Conservation (phyloP, 2,329 filamentous ascomycete genomes). For the Ustulina deusta region DNA sequence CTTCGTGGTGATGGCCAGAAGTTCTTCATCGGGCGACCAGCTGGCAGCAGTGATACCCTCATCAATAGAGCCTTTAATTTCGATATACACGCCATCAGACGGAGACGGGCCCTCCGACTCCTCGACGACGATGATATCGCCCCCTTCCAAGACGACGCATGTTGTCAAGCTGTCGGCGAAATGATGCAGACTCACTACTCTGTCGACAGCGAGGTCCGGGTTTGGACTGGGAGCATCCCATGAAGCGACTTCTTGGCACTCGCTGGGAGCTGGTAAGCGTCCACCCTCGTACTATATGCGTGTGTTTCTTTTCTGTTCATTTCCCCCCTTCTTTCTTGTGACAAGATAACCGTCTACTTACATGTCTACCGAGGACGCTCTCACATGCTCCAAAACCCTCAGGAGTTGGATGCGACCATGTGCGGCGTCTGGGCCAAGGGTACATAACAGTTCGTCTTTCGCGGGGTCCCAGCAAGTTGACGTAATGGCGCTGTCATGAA, state of each 20-base stretch:
- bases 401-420: slow-evolving; percentile 79
- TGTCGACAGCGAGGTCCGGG: slow-evolving; percentile 80
- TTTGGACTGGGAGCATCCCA: slow-evolving; percentile 90
- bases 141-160: slow-evolving; percentile 87
- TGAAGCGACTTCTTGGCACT: slow-evolving; percentile 72
- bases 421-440: slow-evolving; percentile 81
- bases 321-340: neutral
- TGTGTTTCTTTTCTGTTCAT: neutral
- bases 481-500: slow-evolving; percentile 67
- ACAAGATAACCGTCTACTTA: slow-evolving; percentile 49
- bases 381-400: slow-evolving; percentile 61
- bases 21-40: slow-evolving; percentile 96
- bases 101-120: slow-evolving; percentile 66
- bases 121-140: slow-evolving; percentile 88
- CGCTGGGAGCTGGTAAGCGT: slow-evolving; percentile 44
- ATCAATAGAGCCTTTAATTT: slow-evolving; percentile 95
- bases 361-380: slow-evolving; percentile 53
- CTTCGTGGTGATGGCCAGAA: slow-evolving; percentile 85
- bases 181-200: slow-evolving; percentile 82
- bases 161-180: slow-evolving; percentile 83
- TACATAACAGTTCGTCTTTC: slow-evolving; percentile 81
- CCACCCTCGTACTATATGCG: neutral
- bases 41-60: slow-evolving; percentile 88
- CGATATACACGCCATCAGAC: slow-evolving; percentile 80
- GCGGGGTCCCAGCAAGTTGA: slow-evolving; percentile 88